Evolutionary conservation across 2,329 filamentous ascomycete species (phyloP).

Genomic region (Geosmithia morbida): DNA sequence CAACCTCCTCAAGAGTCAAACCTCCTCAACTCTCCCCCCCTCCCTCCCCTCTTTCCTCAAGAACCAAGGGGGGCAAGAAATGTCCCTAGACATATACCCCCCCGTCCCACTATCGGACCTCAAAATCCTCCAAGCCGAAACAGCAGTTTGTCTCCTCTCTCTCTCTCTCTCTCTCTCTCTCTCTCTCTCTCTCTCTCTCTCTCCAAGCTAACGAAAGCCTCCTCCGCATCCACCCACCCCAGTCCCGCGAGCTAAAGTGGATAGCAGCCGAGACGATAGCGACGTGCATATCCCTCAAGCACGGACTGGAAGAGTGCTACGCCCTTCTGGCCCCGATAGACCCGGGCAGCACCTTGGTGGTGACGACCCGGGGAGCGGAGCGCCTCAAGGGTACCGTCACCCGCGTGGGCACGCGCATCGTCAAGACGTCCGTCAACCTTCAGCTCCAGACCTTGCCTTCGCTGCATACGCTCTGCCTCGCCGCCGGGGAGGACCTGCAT

Average conservation of each 20-base stretch:
- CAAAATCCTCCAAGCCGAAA: conserved; percentile 31
- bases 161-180: background rate
- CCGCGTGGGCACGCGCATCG: conserved; percentile 75
- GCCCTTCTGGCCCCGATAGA: conserved; percentile 73
- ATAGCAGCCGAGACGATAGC: conserved; percentile 33
- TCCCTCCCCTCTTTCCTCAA: too few relatives aligned
- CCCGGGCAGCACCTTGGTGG: conserved; percentile 73
- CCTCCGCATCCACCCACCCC: background rate
- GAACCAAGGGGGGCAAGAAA: too few relatives aligned
- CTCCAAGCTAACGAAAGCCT: background rate
- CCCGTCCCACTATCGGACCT: conserved; percentile 33
- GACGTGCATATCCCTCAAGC: conserved; percentile 34
- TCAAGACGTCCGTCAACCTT: conserved; percentile 74
- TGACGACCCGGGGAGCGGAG: conserved; percentile 79
- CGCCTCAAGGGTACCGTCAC: conserved; percentile 87
- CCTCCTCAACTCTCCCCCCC: too few relatives aligned
- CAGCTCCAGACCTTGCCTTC: conserved; percentile 53
- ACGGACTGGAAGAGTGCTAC: conserved; percentile 77
- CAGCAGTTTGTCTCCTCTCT: conserved; percentile 26
- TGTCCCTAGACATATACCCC: conserved; percentile 48
- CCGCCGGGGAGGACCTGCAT: conserved; percentile 31
- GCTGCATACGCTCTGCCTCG: conserved; percentile 30
- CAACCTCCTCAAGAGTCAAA: too few relatives aligned
- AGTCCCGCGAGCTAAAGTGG: conserved; percentile 33
- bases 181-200: background rate